These are phyloP conservation scores for Vicia villosa DNA, from an alignment of 306 rosid species.

Conservation along the genomic window DNA sequence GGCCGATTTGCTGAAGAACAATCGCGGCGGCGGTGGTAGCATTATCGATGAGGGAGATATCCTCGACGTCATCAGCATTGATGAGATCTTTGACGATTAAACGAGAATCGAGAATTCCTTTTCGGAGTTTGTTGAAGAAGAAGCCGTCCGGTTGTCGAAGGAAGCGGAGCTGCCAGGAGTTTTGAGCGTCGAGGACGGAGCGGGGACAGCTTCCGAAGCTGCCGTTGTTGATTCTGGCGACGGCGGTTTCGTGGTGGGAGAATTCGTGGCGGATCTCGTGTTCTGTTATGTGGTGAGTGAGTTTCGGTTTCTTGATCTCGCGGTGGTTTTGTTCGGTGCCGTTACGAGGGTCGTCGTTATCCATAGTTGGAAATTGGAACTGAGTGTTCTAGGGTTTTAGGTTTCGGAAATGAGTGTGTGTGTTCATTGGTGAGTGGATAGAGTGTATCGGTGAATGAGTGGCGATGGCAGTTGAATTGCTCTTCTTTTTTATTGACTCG, in stretches of 20 bases:
- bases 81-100: slow-evolving; percentile 39
- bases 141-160: slow-evolving; percentile 66
- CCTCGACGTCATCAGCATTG: slow-evolving; percentile 46
- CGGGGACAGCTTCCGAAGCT: slow-evolving; percentile 69
- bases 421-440: slow-evolving; percentile 8
- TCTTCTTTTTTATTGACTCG: too few species aligned
- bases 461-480: not conserved
- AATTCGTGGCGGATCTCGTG: slow-evolving; percentile 47
- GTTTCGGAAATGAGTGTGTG: not conserved
- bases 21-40: slow-evolving; percentile 71
- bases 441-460: slow-evolving; percentile 1
- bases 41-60: slow-evolving; percentile 58
- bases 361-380: slow-evolving; percentile 29
- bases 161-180: slow-evolving; percentile 50
- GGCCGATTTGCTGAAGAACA: slow-evolving; percentile 56
- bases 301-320: slow-evolving; percentile 36
- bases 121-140: slow-evolving; percentile 45
- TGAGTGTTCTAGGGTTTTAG: slow-evolving; percentile 28
- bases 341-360: slow-evolving; percentile 44
- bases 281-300: slow-evolving; percentile 33
- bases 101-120: slow-evolving; percentile 46
- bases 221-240: slow-evolving; percentile 66
- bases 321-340: slow-evolving; percentile 37
- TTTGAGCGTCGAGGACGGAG: slow-evolving; percentile 52
- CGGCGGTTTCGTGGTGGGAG: slow-evolving; percentile 51